Percentiles rank a stretch among this genome's conserved stretches.
Conservation (phyloP, 371 early-diverging fungal genomes). For the Mucor racemosus region DNA sequence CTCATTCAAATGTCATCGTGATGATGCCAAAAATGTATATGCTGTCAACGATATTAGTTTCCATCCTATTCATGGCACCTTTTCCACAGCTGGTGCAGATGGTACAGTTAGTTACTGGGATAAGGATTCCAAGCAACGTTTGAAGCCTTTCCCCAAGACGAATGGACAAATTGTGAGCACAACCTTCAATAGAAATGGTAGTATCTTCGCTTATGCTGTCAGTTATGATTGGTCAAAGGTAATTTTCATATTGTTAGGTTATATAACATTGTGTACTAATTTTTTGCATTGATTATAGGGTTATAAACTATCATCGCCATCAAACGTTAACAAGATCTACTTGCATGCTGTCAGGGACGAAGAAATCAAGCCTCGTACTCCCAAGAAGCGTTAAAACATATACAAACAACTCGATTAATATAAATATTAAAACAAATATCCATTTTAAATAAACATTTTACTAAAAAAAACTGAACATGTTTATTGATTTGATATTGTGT, state of each 20-base stretch:
- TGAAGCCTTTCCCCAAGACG: constrained; percentile 70
- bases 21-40: constrained; percentile 72
- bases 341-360: constrained; percentile 80
- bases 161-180: constrained; percentile 77
- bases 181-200: constrained; percentile 87
- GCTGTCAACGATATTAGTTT: constrained; percentile 85
- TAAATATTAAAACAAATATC: background rate
- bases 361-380: constrained; percentile 76
- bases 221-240: constrained; percentile 99
- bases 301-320: constrained; percentile 54
- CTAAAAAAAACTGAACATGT: background rate
- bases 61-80: constrained; percentile 88
- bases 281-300: constrained; percentile 39
- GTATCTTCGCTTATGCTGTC: constrained; percentile 91
- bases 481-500: too few relatives aligned
- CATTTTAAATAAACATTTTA: background rate
- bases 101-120: constrained; percentile 95
- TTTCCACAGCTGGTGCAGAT: constrained; percentile 93
- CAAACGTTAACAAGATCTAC: constrained; percentile 64
- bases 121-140: constrained; percentile 87
- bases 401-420: background rate
- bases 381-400: constrained; percentile 56
- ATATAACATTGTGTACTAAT: background rate
- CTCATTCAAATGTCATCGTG: constrained; percentile 96
- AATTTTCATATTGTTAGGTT: constrained; percentile 6